Evolutionary conservation across 768 basidiomycete genomes (phyloP), one percentile per base, ranked within the genome.

Genomic region (Hemileccinum rubropunctum): DNA sequence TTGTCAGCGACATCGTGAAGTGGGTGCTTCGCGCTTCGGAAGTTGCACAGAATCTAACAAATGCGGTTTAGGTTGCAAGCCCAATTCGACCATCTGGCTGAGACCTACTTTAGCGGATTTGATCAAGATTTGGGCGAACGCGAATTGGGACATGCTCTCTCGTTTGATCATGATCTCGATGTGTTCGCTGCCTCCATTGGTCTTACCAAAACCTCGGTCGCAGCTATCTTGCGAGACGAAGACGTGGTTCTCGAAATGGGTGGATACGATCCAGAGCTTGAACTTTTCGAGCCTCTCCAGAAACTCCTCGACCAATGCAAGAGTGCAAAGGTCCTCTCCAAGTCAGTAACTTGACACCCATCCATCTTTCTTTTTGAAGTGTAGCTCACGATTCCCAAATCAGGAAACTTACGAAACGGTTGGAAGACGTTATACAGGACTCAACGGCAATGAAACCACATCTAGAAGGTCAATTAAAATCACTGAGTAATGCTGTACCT

Each of bases 161-260:
- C 86, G 11, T 84, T 95, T 56, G 95, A 99, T 62, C 80, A 83
- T 56, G 97, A 99, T 67, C 76, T 98, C 8, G 95, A 99, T 64
- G 88, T 90, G 68, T 94, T 98, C 67, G 82, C 91, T 17, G 94
- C 93, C 9, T 91, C 94, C 2, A 82, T 98, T 40, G 91, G 91
- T 2, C 79, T 95, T 52, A 84, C 89, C 35, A 91, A 93, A 75
- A 95, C 94, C 5, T 85, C 88, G 3, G 80, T 98, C 13, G 72
- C 80, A n/a, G 71, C 75, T 0, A 75, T 91, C 26, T 61, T 89
- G 28, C 77, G 82, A 52, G 95, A 98, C 58, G 83, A 88, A 45
- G 95, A 97, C 52, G 76, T 88, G 23, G 70, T 74, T 9, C 63
- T 87, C 32, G 90, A 95, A 20, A 72, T 86, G 65, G 89, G 84